Conservation (phyloP, 306 rosid genomes). For the Morella rubra region DNA sequence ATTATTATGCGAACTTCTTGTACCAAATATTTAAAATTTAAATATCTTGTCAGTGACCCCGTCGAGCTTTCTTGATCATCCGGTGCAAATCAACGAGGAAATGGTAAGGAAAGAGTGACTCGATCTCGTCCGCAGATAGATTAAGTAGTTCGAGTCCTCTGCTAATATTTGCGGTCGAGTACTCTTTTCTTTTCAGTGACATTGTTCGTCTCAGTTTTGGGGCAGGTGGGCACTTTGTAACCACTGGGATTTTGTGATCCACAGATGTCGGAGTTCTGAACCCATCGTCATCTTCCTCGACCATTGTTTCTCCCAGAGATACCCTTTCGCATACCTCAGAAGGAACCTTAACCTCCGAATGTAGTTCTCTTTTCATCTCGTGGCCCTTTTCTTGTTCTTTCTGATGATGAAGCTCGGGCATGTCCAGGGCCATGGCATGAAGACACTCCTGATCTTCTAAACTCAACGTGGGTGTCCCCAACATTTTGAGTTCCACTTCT, state of each 20-base stretch:
- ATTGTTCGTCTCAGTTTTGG: slow-evolving; percentile 46
- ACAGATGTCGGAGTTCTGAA: slow-evolving; percentile 62
- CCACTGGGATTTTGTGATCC: slow-evolving; percentile 49
- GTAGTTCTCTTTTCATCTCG: background rate
- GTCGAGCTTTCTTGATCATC: slow-evolving; percentile 47
- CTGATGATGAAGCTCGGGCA: slow-evolving; percentile 11
- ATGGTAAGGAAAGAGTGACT: slow-evolving; percentile 35
- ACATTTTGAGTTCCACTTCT: slow-evolving; percentile 11
- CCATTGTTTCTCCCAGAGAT: background rate
- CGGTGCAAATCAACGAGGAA: slow-evolving; percentile 22
- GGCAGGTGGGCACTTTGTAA: slow-evolving; percentile 54
- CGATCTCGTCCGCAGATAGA: slow-evolving; percentile 35
- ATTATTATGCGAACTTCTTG: background rate
- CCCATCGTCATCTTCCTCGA: slow-evolving; percentile 42
- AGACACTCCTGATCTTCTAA: slow-evolving; percentile 5
- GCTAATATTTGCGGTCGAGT: background rate
- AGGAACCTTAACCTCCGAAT: background rate
- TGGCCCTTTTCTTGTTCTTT: background rate
- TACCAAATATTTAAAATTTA: slow-evolving; percentile 6
- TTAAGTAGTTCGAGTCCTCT: slow-evolving; percentile 33
- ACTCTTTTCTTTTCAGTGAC: slow-evolving; percentile 35
- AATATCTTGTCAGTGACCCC: background rate
- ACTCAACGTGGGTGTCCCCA: slow-evolving; percentile 9
- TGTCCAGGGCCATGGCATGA: slow-evolving; percentile 10
- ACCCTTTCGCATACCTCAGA: slow-evolving; percentile 4